These are phyloP conservation scores for Haplosporangium sp. DNA, from an alignment of 371 early-diverging fungal species.

Conservation along the genomic window DNA sequence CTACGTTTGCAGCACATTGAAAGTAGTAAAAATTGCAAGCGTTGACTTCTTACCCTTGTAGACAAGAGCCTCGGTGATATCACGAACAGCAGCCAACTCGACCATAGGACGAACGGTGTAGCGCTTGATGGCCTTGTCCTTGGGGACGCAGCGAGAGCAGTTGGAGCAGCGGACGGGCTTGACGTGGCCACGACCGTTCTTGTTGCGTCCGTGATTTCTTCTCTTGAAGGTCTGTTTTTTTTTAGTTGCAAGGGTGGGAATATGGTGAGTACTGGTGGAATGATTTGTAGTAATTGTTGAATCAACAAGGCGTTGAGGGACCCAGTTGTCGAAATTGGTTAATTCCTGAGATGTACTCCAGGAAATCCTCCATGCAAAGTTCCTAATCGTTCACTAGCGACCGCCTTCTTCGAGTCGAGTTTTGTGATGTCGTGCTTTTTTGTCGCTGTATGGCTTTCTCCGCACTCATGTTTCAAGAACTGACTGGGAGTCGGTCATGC, in stretches of 20 bases:
- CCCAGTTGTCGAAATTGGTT: not conserved
- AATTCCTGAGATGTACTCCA: too few species aligned
- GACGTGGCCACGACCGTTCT: constrained; percentile 98
- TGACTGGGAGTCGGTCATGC: not conserved
- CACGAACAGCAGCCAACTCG: constrained; percentile 97
- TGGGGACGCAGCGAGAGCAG: constrained; percentile 98
- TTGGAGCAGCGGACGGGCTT: constrained; percentile 98
- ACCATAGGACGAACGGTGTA: constrained; percentile 98
- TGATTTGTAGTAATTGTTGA: not conserved
- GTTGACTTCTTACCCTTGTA: constrained; percentile 75
- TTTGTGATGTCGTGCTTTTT: not conserved
- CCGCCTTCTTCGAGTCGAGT: too few species aligned
- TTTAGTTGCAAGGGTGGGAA: not conserved
- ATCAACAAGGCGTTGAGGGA: not conserved
- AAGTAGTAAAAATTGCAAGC: too few species aligned
- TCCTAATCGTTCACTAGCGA: too few species aligned
- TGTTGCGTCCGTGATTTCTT: constrained; percentile 99
- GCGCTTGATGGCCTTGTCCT: constrained; percentile 99
- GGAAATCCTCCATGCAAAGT: too few species aligned
- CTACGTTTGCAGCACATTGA: too few species aligned
- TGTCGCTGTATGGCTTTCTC: not conserved
- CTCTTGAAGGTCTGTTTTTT: constrained; percentile 90
- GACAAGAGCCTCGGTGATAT: constrained; percentile 96
- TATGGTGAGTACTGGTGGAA: not conserved
- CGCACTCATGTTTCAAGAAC: not conserved